Percentiles rank a stretch among this genome's conserved stretches.
Evolutionary conservation across 1,284 basidiomycete genomes (phyloP).

Genomic region (Thecaphora thlaspeos): DNA sequence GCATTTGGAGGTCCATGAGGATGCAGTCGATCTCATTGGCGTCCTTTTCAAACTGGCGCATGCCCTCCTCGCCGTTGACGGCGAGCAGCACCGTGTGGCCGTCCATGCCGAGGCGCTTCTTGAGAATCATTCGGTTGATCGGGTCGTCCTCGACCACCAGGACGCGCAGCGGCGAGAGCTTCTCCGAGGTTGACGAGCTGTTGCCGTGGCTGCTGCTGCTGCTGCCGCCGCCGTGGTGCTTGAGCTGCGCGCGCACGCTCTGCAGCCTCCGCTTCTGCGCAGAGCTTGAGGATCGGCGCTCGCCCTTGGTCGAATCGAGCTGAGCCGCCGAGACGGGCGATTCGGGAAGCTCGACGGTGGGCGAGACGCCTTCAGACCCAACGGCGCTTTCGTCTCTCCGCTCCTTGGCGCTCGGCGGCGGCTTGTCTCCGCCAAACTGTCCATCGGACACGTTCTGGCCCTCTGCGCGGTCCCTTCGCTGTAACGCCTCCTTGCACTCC

Average conservation of each 20-base stretch:
- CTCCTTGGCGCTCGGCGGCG: too few species aligned
- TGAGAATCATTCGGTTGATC: conserved; percentile 73
- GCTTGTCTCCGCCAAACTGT: too few species aligned
- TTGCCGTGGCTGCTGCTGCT: too few species aligned
- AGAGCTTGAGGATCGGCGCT: not conserved
- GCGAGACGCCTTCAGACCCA: too few species aligned
- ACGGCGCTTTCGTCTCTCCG: too few species aligned
- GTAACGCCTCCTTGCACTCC: conserved; percentile 27
- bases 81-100: conserved; percentile 70
- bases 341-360: too few species aligned
- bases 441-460: too few species aligned
- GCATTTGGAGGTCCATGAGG: conserved; percentile 86
- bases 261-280: not conserved
- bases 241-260: not conserved
- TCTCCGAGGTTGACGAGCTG: conserved; percentile 1
- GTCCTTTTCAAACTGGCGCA: conserved; percentile 67
- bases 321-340: too few species aligned
- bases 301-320: too few species aligned
- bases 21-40: conserved; percentile 69
- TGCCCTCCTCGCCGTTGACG: conserved; percentile 75
- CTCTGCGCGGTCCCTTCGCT: conserved; percentile 12
- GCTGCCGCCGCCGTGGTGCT: not conserved
- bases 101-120: conserved; percentile 69
- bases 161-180: conserved; percentile 37
- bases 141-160: conserved; percentile 64